Evolutionary conservation across 2,329 filamentous ascomycete genomes (phyloP).

Genomic region (Pestalotiopsis sp.): DNA sequence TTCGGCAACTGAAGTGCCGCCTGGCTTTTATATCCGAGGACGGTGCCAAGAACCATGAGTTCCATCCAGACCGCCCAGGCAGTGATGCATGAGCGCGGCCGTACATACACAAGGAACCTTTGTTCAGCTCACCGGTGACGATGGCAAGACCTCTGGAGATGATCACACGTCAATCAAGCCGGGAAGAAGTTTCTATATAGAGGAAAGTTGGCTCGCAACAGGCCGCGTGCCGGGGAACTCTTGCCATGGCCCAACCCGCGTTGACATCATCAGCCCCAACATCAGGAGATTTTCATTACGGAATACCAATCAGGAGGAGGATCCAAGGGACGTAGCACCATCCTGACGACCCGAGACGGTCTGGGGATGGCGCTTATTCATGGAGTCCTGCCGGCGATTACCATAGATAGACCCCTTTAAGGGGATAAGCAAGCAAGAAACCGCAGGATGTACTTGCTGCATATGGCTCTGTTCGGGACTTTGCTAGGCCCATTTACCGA

Average conservation of each 20-base stretch:
- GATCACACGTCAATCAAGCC: neutral
- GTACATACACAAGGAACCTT: too few species aligned
- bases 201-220: neutral
- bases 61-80: neutral
- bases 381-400: neutral
- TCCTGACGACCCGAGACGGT: neutral
- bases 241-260: neutral
- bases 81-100: too few species aligned
- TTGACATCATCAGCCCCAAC: neutral
- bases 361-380: neutral
- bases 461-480: neutral
- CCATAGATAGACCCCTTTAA: neutral
- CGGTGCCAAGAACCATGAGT: neutral
- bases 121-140: too few species aligned
- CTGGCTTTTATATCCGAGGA: neutral
- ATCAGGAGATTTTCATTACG: neutral
- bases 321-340: neutral
- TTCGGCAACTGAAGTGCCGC: neutral
- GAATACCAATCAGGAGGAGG: neutral
- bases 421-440: neutral
- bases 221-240: neutral
- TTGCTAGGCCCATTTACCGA: neutral
- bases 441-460: neutral
- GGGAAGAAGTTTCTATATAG: too few species aligned
- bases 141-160: neutral